Percentiles rank a stretch among this genome's conserved stretches.
Evolutionary conservation across 148 eudicot genomes (phyloP).

Genomic region (Cornus controversa): DNA sequence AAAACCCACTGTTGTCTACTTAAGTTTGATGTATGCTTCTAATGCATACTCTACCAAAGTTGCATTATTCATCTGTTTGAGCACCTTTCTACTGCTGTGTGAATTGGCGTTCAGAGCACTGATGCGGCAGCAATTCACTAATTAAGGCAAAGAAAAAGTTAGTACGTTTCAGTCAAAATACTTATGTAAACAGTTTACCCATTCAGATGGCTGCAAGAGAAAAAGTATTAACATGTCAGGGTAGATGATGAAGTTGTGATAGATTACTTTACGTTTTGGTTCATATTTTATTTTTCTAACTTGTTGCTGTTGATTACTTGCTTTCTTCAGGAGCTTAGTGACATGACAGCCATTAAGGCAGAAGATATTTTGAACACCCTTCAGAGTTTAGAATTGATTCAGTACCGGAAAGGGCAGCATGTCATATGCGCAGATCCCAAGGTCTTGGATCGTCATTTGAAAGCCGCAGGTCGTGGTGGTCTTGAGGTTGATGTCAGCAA

Average conservation of each 20-base stretch:
- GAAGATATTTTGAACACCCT: slow-evolving; percentile 89
- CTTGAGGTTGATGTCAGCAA: slow-evolving; percentile 86
- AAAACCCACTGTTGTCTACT: not conserved
- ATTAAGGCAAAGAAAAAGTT: too few relatives aligned
- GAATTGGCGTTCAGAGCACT: too few relatives aligned
- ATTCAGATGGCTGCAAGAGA: not conserved
- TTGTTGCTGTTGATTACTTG: not conserved
- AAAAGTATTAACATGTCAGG: not conserved
- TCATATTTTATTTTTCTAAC: not conserved
- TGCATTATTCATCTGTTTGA: too few relatives aligned
- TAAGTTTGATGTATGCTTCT: not conserved
- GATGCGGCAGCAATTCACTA: too few relatives aligned
- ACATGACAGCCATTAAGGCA: slow-evolving; percentile 94
- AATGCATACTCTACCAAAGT: not conserved
- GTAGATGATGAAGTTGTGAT: not conserved
- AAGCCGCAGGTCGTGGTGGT: slow-evolving; percentile 97
- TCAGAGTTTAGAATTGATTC: slow-evolving; percentile 84
- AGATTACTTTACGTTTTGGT: not conserved
- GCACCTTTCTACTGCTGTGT: too few relatives aligned
- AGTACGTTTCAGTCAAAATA: not conserved
- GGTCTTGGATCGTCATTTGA: slow-evolving; percentile 92
- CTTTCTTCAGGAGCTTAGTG: slow-evolving; percentile 81
- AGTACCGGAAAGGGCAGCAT: slow-evolving; percentile 94
- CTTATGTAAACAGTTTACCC: not conserved
- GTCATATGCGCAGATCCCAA: slow-evolving; percentile 95